A percentile compares a stretch with the other conserved stretches of the same genome.
phyloP scores from a whole-genome alignment of 345 rosid species.

The Hibiscus mutabilis region DNA sequence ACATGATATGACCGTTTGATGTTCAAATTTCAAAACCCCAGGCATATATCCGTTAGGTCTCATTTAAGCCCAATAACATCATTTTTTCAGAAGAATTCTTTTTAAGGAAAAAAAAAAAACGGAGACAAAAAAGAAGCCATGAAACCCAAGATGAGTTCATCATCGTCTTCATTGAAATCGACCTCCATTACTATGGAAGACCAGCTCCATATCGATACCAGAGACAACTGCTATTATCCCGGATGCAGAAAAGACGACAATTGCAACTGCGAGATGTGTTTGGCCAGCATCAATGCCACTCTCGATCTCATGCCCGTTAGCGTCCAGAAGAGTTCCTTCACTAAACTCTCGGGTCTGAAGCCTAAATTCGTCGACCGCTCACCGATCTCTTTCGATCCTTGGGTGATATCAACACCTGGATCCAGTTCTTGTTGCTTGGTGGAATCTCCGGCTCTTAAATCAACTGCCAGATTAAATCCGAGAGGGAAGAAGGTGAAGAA shows the following conservation, averaged over 20 bases:
- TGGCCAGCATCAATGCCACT: slow-evolving; percentile 80
- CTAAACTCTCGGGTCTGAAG: slow-evolving; percentile 41
- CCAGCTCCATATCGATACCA: slow-evolving; percentile 5
- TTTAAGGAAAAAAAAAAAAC: background rate
- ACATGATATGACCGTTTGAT: slow-evolving; percentile 35
- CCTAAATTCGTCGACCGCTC: slow-evolving; percentile 24
- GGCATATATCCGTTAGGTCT: background rate
- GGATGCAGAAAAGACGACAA: slow-evolving; percentile 83
- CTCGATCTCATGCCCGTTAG: slow-evolving; percentile 76
- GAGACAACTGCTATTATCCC: slow-evolving; percentile 76
- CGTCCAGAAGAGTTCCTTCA: slow-evolving; percentile 57
- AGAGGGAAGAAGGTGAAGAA: background rate
- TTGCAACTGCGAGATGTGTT: slow-evolving; percentile 74
- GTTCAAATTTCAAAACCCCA: slow-evolving; percentile 41
- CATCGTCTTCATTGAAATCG: slow-evolving; percentile 30
- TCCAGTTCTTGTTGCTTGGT: slow-evolving; percentile 29
- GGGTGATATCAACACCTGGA: slow-evolving; percentile 45
- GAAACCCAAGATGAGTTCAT: slow-evolving; percentile 26
- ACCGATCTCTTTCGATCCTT: slow-evolving; percentile 49
- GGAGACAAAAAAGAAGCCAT: slow-evolving; percentile 17
- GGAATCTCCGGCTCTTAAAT: slow-evolving; percentile 35
- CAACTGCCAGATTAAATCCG: slow-evolving; percentile 25
- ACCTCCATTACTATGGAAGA: slow-evolving; percentile 28
- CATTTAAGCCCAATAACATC: background rate
- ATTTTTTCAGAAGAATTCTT: background rate